Evolutionary conservation across 164 flowering plant genomes (phyloP), one percentile per base, ranked within the genome.

Genomic region (Liquidambar formosana): DNA sequence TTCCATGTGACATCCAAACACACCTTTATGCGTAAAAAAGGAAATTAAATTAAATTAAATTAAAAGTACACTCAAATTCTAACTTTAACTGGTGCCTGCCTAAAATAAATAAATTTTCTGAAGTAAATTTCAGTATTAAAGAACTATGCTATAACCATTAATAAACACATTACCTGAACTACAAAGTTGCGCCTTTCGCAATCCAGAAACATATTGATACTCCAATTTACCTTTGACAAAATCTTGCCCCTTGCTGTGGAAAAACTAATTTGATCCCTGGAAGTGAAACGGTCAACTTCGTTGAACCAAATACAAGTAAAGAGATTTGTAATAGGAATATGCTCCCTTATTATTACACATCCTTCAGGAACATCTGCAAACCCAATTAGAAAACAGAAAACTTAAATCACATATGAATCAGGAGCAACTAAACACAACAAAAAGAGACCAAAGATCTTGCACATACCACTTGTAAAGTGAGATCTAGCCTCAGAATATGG

Each of bases 321-420:
- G 13, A 94, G 86, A 73, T 95, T 95, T 64, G 97, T 84, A 53
- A 93, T 82, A 16, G 97, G 96, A 72, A 84, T 86, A 72, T 95
- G 99, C 72, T 93, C 99, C 65, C 81, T 85, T 53, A 95, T 80
- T 61, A 95, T 84, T 26, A 88, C 94, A 61, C 99, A 95, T 43
- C 99, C 99, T 84, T 95, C 99, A 33, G 99, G 99, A 77, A 95
- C 97, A 88, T 95, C 99, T 92, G 88, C 67, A 79, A 59, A 61
- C 48, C 10, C 66, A 68, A 47, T 16, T 64, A 78, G 5, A 26
- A 9, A 45, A 43, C 56, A 28, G 27, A 27, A 77, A 13, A 49
- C 45, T 61, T n/a, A 64, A 57, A 65, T 46, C 27, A 23, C 18
- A 21, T 15, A 26, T n/a, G 45, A 19, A 27, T 19, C 26, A 21